phyloP scores from a whole-genome alignment of 2,329 filamentous ascomycete genomes.

The Diplodia sapinea region DNA sequence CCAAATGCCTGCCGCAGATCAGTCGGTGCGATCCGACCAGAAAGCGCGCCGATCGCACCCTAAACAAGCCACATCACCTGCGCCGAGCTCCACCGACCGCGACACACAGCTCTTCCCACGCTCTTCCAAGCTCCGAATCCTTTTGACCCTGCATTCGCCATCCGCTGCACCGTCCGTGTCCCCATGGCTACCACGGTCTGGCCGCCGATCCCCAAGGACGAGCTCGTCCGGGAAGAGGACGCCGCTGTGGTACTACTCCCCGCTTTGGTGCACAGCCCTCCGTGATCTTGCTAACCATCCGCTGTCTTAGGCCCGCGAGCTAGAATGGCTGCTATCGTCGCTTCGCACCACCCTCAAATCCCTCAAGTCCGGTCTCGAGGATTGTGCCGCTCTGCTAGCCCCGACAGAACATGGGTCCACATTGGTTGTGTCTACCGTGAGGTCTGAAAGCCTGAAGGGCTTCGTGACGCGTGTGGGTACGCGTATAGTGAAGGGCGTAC shows the following conservation, averaged over 20 bases:
- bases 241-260: constrained; percentile 53
- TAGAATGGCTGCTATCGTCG: constrained; percentile 67
- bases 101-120: neutral
- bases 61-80: constrained; percentile 28
- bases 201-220: constrained; percentile 60
- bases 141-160: constrained; percentile 3
- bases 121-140: neutral
- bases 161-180: neutral
- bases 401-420: constrained; percentile 86
- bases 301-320: constrained; percentile 57
- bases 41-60: constrained; percentile 13
- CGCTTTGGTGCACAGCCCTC: constrained; percentile 1
- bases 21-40: constrained; percentile 20
- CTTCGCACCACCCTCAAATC: constrained; percentile 66
- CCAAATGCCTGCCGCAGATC: constrained; percentile 21
- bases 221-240: constrained; percentile 60
- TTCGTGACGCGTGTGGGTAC: constrained; percentile 88
- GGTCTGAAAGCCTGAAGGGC: constrained; percentile 90
- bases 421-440: constrained; percentile 82
- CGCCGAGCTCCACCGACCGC: constrained; percentile 7
- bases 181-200: constrained; percentile 67
- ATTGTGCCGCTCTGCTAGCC: constrained; percentile 85
- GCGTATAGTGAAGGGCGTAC: constrained; percentile 86
- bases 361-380: constrained; percentile 75
- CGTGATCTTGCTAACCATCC: constrained; percentile 27